Evolutionary conservation across 192 early-diverging fungal species (phyloP).

Genomic region (Mortierella antarctica): DNA sequence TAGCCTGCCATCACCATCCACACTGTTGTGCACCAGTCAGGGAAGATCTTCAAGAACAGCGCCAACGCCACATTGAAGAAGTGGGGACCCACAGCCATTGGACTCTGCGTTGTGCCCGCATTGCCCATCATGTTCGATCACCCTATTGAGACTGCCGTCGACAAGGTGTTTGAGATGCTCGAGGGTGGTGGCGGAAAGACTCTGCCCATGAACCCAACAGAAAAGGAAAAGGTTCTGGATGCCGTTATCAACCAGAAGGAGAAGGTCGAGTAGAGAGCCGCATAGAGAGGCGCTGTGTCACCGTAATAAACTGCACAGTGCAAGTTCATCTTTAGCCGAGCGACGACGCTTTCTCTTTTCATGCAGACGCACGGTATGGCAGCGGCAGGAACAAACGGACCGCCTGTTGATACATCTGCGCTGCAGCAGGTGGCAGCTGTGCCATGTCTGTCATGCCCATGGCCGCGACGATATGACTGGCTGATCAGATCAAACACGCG

Average conservation of each 20-base stretch:
- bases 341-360: too few species aligned
- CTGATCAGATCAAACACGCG: too few species aligned
- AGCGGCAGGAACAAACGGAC: too few species aligned
- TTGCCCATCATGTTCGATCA: conserved; percentile 75
- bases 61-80: conserved; percentile 57
- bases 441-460: too few species aligned
- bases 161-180: conserved; percentile 66
- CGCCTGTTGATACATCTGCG: too few species aligned
- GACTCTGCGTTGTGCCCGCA: conserved; percentile 69
- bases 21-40: conserved; percentile 64
- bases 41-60: conserved; percentile 56
- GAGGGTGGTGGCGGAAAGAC: conserved; percentile 43
- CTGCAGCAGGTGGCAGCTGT: too few species aligned
- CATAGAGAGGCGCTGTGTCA: too few species aligned
- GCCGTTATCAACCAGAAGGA: conserved; percentile 27
- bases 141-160: conserved; percentile 68
- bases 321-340: background rate
- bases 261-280: conserved; percentile 50
- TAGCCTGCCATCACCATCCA: conserved; percentile 74
- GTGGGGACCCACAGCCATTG: conserved; percentile 71
- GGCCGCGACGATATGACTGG: too few species aligned
- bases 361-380: too few species aligned
- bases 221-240: conserved; percentile 34
- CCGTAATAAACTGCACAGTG: too few species aligned
- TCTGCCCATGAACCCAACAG: conserved; percentile 36